Conservation (phyloP, 164 flowering plant genomes). For the Tinospora cordifolia region DNA sequence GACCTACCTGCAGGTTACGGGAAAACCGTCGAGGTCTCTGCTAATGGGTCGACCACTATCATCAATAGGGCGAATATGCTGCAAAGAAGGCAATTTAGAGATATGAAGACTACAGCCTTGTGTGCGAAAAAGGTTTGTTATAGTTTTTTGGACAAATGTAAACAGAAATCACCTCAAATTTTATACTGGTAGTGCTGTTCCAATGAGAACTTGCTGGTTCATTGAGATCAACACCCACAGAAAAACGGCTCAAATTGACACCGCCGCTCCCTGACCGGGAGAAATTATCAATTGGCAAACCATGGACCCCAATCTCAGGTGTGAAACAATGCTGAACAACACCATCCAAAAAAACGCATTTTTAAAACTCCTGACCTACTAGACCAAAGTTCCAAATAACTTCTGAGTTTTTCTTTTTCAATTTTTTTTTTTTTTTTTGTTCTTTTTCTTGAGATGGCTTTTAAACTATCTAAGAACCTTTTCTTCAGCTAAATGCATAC, state of each 20-base stretch:
- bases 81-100: slow-evolving; percentile 10
- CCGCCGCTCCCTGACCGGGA: slow-evolving; percentile 78
- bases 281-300: slow-evolving; percentile 67
- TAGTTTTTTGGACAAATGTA: not conserved
- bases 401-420: too few species aligned
- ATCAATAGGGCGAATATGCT: slow-evolving; percentile 69
- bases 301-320: slow-evolving; percentile 85
- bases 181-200: slow-evolving; percentile 82
- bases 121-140: not conserved
- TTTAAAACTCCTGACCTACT: not conserved
- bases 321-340: slow-evolving; percentile 61
- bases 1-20: slow-evolving; percentile 83
- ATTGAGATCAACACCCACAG: slow-evolving; percentile 68
- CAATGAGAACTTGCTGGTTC: slow-evolving; percentile 78
- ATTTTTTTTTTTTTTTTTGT: too few species aligned
- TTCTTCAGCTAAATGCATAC: not conserved
- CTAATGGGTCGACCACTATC: slow-evolving; percentile 73
- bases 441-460: not conserved
- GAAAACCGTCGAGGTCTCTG: slow-evolving; percentile 79
- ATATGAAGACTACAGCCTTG: not conserved
- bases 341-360: not conserved
- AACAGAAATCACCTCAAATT: slow-evolving; percentile 55
- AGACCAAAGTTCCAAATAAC: not conserved
- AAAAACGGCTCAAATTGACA: slow-evolving; percentile 69
- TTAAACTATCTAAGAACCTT: not conserved